Conservation (phyloP, 352 stramenopile genomes). For the Pythium sukuiense region DNA sequence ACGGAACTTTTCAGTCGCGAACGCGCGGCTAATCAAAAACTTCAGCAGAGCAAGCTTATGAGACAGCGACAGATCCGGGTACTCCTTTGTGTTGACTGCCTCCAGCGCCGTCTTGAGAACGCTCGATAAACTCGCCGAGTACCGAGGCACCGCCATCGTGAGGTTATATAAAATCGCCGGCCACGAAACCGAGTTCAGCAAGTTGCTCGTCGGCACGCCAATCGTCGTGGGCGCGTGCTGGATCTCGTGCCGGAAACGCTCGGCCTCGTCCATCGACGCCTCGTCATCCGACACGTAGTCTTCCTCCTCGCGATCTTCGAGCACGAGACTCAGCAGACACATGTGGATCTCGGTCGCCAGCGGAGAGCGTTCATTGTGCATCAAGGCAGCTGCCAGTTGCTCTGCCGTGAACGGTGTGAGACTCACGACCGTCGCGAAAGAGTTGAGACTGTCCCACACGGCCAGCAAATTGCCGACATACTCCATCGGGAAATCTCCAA, state of each 20-base stretch:
- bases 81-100: constrained; percentile 49
- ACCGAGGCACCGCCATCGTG: constrained; percentile 69
- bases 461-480: constrained; percentile 58
- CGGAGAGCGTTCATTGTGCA: constrained; percentile 38
- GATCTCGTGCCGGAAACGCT: constrained; percentile 81
- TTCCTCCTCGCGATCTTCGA: constrained; percentile 83
- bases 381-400: constrained; percentile 59
- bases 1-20: constrained; percentile 69
- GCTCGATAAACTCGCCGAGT: constrained; percentile 42
- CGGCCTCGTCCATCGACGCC: constrained; percentile 71
- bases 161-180: constrained; percentile 69
- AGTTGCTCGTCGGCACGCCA: constrained; percentile 69
- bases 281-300: constrained; percentile 87
- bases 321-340: constrained; percentile 78
- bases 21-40: constrained; percentile 61
- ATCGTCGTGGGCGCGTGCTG: constrained; percentile 78
- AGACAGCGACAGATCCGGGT: constrained; percentile 44
- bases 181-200: constrained; percentile 84
- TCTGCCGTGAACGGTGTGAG: constrained; percentile 63
- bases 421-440: constrained; percentile 66
- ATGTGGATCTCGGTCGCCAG: constrained; percentile 83
- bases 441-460: constrained; percentile 78
- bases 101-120: constrained; percentile 49
- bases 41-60: constrained; percentile 76
- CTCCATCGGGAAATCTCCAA: constrained; percentile 46